A percentile compares a stretch with the other conserved stretches of the same genome.
These are phyloP conservation scores for Wallacemonas rigidus DNA, from an alignment of 208 protist species.

Conservation along the genomic window DNA sequence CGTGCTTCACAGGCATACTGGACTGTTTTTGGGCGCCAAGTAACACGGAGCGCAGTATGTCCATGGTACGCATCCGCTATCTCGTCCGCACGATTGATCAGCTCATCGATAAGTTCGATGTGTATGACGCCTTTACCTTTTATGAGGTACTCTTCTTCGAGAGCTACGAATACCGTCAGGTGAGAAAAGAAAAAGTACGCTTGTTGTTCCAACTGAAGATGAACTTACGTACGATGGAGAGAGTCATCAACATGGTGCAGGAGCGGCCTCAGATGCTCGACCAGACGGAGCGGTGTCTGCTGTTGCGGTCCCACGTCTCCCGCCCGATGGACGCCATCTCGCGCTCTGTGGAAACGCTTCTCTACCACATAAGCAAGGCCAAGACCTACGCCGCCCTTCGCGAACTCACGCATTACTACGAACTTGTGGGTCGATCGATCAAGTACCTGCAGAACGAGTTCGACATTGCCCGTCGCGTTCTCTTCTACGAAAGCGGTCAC, in stretches of 20 bases:
- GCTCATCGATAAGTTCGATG: slow-evolving; percentile 55
- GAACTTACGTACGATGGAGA: slow-evolving; percentile 70
- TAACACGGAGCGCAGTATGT: slow-evolving; percentile 75
- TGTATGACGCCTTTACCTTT: slow-evolving; percentile 49
- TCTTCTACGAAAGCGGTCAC: slow-evolving; percentile 55
- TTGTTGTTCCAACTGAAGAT: slow-evolving; percentile 64
- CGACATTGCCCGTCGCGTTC: slow-evolving; percentile 43
- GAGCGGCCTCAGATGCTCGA: slow-evolving; percentile 65
- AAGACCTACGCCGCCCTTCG: slow-evolving; percentile 52
- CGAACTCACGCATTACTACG: slow-evolving; percentile 46
- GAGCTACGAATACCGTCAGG: slow-evolving; percentile 52
- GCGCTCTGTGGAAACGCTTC: slow-evolving; percentile 48
- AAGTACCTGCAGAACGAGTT: slow-evolving; percentile 75
- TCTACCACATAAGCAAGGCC: slow-evolving; percentile 45
- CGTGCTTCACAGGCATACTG: slow-evolving; percentile 59
- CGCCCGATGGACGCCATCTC: slow-evolving; percentile 61
- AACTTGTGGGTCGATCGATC: slow-evolving; percentile 39
- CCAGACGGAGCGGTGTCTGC: slow-evolving; percentile 46
- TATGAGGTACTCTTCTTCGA: slow-evolving; percentile 82
- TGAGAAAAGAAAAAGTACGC: slow-evolving; percentile 61
- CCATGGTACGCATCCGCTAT: slow-evolving; percentile 71
- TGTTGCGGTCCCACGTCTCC: slow-evolving; percentile 58
- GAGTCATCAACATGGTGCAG: slow-evolving; percentile 77
- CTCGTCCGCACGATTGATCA: slow-evolving; percentile 54
- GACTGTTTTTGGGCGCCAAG: slow-evolving; percentile 70